A percentile compares a stretch with the other conserved stretches of the same genome.
Evolutionary conservation across 768 basidiomycete species (phyloP).

Genomic region (Mycena vitilis): DNA sequence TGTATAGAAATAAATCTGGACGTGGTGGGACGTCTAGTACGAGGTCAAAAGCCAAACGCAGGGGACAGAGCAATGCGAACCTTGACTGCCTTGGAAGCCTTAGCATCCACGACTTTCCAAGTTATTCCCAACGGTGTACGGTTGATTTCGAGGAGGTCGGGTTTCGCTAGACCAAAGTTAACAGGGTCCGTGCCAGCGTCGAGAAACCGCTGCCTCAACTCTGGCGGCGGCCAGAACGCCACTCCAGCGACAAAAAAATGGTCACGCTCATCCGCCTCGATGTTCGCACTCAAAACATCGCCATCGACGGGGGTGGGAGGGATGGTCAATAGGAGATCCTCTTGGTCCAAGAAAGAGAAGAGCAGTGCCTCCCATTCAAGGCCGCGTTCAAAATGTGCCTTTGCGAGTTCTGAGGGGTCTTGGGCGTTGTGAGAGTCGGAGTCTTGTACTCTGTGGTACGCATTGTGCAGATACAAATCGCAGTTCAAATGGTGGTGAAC

Average conservation of each 20-base stretch:
- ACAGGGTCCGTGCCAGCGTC: constrained; percentile 47
- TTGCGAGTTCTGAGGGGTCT: constrained; percentile 45
- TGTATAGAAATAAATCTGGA: constrained; percentile 65
- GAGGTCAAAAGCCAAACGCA: neutral
- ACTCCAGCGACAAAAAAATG: constrained; percentile 61
- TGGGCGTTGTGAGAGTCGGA: constrained; percentile 11
- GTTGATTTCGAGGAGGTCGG: constrained; percentile 60
- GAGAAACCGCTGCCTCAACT: constrained; percentile 49
- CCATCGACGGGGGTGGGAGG: constrained; percentile 50
- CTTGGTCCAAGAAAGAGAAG: constrained; percentile 57
- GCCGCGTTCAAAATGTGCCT: constrained; percentile 57
- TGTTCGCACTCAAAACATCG: constrained; percentile 51
- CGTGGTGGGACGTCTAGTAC: constrained; percentile 59
- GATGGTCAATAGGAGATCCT: constrained; percentile 54
- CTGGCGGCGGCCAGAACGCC: constrained; percentile 56
- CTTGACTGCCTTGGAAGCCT: constrained; percentile 60
- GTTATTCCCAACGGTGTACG: constrained; percentile 45
- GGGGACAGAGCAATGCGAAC: constrained; percentile 39
- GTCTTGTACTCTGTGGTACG: constrained; percentile 44
- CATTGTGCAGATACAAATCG: constrained; percentile 59
- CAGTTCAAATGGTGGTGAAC: constrained; percentile 59
- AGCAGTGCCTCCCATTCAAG: constrained; percentile 54
- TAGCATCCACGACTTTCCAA: constrained; percentile 65
- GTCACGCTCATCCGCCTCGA: constrained; percentile 54
- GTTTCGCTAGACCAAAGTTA: constrained; percentile 59